Evolutionary conservation across 169 alveolate genomes (phyloP), one percentile per base, ranked within the genome.

Genomic region (Eimeria praecox): DNA sequence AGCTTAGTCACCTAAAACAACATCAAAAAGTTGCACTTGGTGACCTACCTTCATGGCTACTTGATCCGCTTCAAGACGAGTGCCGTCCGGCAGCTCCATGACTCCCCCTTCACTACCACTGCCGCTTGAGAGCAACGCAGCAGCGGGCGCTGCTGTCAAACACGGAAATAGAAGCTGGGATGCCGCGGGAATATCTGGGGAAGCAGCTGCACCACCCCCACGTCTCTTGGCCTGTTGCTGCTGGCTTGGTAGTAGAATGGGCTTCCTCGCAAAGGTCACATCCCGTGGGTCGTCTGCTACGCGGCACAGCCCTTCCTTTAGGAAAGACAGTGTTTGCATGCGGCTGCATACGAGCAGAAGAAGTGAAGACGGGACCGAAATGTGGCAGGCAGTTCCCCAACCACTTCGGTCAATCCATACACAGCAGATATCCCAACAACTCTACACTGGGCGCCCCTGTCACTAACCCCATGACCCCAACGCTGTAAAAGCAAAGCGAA

Each of bases 21-120:
- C 80, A 9, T 27, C 9, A 35, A 30, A 9, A 69, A 16, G 27
- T 12, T 69, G 80, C 46, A 35, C 24, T 12, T 10, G 80, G 52
- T 83, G 78, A 30, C 96, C 40, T 87, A 71, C 96, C 95, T 86
- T 88, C 78, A 44, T 80, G 64, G 93, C 88, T 77, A 95, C 86
- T 71, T 95, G 95, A 9, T 95, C 95, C 16, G 95, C 95, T 52
- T 54, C 92, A 24, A 95, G 92, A 49, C 93, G 95, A 18, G 97
- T 95, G 38, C 97, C 97, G 38, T 95, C 97, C 27, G 97, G 97
- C 33, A 95, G 95, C 83, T 95, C 97, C 87, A 88, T 83, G 40
- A 95, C 90, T 87, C 95, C 75, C 77, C 89, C 92, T 56, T 66
- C 82, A 18, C 66, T 64, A 10, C 90, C 94, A 62, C 96, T 62